A percentile compares a stretch with the other conserved stretches of the same genome.
phyloP scores from a whole-genome alignment of 2,329 filamentous ascomycete species.

The Aspergillus alliaceus region DNA sequence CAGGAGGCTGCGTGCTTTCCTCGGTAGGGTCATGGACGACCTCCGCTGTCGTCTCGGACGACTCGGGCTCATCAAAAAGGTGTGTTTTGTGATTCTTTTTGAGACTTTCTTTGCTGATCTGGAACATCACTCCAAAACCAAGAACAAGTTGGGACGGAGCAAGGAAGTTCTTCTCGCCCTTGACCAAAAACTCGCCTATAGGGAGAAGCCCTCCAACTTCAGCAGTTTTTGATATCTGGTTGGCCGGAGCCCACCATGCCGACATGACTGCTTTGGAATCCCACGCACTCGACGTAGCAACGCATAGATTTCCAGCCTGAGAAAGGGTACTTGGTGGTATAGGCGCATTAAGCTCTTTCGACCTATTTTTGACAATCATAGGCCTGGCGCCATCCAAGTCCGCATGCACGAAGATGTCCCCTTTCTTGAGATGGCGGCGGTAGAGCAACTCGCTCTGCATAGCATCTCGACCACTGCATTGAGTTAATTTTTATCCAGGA shows the following conservation, averaged over 20 bases:
- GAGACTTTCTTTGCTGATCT: constrained; percentile 84
- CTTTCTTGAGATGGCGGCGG: constrained; percentile 77
- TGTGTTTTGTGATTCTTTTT: constrained; percentile 77
- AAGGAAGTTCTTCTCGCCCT: constrained; percentile 86
- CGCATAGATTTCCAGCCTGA: constrained; percentile 81
- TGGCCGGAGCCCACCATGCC: constrained; percentile 90
- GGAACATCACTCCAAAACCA: constrained; percentile 84
- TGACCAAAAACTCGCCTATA: constrained; percentile 75
- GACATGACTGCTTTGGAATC: constrained; percentile 95
- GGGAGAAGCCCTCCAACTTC: constrained; percentile 77
- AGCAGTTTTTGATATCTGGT: constrained; percentile 86
- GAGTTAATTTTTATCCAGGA: constrained; percentile 11
- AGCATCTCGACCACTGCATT: constrained; percentile 69
- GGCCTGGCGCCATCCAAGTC: constrained; percentile 80
- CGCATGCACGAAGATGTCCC: constrained; percentile 89
- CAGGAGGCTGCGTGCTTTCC: constrained; percentile 30
- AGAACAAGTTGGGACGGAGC: constrained; percentile 84
- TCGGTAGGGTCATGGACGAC: constrained; percentile 24
- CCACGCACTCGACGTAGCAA: constrained; percentile 88
- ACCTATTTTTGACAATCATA: constrained; percentile 89
- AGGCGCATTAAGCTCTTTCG: constrained; percentile 73
- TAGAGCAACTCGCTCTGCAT: constrained; percentile 94
- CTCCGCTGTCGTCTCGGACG: constrained; percentile 20
- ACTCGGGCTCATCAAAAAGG: constrained; percentile 48
- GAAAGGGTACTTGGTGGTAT: constrained; percentile 89